Base-by-base conservation (phyloP, 2,329 filamentous ascomycete species). In the Beauveria australis region DNA sequence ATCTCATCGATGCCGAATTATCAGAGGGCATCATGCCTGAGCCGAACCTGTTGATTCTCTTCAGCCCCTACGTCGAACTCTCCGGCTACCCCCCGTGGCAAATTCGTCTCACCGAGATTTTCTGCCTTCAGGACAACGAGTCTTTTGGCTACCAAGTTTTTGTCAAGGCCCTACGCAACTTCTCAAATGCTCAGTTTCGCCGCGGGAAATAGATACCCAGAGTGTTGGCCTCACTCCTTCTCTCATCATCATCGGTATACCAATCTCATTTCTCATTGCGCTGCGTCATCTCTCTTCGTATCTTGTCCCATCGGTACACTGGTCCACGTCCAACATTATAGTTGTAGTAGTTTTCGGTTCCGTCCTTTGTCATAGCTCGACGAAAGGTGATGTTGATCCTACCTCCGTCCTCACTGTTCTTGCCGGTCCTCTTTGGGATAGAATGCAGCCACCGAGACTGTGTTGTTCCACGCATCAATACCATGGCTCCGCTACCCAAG, bases 11-110 rank as follows among this genome's bases (percentile, higher is more conserved):
- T 69, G 89, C 91, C 5, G 94, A 99, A 74, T 81, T 99, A 55
- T 89, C 78, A 16, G 84, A 87, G 69, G 84, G 82, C 56, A 86
- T 96, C 63, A 94, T 95, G 81, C 81, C 84, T 10, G 93, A 99
- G 74, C 94, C 94, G 2, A 92, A 97, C 71, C 79, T 99, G 16
- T 78, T 99, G 62, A 83, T 99, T 59, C 77, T 96, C 9, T 99
- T 99, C 72, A 86, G 89, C 1, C 90, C 92, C 4, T 85, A 86
- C 54, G 85, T 97, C 59, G 87, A 92, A 71, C 76, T 99, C 49
- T 87, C 91, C 59, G 92, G 94, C 10, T 99, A 97, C 72, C 94
- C 94, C 10, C 94, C 94, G 1, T 99, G 94, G 94, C 94, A 97
- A 75, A 83, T 97, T 63, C 84, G 94, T 48, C 77, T 99, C 70